phyloP scores from a whole-genome alignment of 2,329 filamentous ascomycete genomes.

The Phoma sp. region DNA sequence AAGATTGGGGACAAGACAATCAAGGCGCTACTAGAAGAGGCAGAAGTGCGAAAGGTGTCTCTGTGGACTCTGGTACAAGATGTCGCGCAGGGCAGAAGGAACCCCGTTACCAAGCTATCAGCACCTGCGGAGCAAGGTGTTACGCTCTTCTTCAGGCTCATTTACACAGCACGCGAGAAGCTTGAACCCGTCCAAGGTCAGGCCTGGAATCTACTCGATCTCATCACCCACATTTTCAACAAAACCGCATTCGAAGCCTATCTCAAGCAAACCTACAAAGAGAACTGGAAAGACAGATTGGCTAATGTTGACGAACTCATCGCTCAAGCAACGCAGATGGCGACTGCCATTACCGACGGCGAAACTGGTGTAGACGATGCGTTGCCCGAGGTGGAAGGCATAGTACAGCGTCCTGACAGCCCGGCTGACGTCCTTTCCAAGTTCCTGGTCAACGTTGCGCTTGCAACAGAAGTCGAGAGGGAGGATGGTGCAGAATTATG shows the following conservation, averaged over 20 bases:
- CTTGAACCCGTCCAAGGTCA: slow-evolving; percentile 55
- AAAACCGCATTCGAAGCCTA: slow-evolving; percentile 78
- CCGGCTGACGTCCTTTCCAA: slow-evolving; percentile 72
- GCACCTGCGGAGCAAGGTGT: slow-evolving; percentile 65
- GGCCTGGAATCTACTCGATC: slow-evolving; percentile 51
- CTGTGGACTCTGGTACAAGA: slow-evolving; percentile 79
- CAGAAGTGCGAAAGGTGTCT: slow-evolving; percentile 71
- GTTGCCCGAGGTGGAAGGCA: slow-evolving; percentile 72
- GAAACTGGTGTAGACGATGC: slow-evolving; percentile 55
- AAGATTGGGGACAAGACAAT: slow-evolving; percentile 82
- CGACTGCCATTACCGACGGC: slow-evolving; percentile 53
- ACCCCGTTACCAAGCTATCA: slow-evolving; percentile 62
- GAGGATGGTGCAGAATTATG: slow-evolving; percentile 63
- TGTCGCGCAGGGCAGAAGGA: slow-evolving; percentile 60
- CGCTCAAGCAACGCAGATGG: slow-evolving; percentile 76
- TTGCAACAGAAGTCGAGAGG: slow-evolving; percentile 75
- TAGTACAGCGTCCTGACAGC: slow-evolving; percentile 66
- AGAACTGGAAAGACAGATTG: slow-evolving; percentile 74
- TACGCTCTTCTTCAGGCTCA: slow-evolving; percentile 64
- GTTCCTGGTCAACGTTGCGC: slow-evolving; percentile 87
- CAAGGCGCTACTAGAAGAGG: slow-evolving; percentile 76
- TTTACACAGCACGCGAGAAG: slow-evolving; percentile 65
- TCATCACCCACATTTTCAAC: slow-evolving; percentile 66
- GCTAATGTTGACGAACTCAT: slow-evolving; percentile 91
- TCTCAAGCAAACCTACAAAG: slow-evolving; percentile 72